Evolutionary conservation across 805 yeast genomes (phyloP).

Genomic region (Candida taoyuanica): DNA sequence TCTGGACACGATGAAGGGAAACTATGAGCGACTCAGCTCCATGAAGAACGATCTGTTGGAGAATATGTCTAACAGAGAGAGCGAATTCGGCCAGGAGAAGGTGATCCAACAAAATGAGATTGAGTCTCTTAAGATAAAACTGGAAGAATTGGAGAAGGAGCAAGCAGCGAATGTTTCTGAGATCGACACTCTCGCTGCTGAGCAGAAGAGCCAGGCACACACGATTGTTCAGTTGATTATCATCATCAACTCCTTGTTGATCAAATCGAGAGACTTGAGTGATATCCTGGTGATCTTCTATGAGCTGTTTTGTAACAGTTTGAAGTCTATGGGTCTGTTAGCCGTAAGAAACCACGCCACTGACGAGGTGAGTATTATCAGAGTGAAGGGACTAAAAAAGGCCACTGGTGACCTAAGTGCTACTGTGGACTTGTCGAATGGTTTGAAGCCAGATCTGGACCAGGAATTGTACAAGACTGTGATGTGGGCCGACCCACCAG

Average conservation of each 20-base stretch:
- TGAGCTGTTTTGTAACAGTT: slow-evolving; percentile 17
- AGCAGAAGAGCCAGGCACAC: slow-evolving; percentile 23
- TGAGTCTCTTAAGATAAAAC: slow-evolving; percentile 36
- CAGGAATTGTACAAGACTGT: slow-evolving; percentile 34
- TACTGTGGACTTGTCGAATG: slow-evolving; percentile 36
- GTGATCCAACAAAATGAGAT: slow-evolving; percentile 45
- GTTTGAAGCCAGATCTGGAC: slow-evolving; percentile 34
- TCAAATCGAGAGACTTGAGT: slow-evolving; percentile 40
- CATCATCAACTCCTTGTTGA: slow-evolving; percentile 26
- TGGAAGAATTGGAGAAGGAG: slow-evolving; percentile 48
- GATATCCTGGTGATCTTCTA: slow-evolving; percentile 30
- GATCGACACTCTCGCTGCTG: slow-evolving; percentile 1
- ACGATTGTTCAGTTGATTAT: slow-evolving; percentile 29
- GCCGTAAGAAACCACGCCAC: slow-evolving; percentile 42
- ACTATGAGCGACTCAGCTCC: slow-evolving; percentile 25
- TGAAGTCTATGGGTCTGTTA: slow-evolving; percentile 58
- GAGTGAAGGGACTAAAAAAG: slow-evolving; percentile 76
- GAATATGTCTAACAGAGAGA: slow-evolving; percentile 62
- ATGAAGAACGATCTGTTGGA: slow-evolving; percentile 63
- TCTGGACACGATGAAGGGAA: slow-evolving; percentile 16
- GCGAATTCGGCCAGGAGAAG: slow-evolving; percentile 52
- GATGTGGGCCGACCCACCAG: slow-evolving; percentile 44
- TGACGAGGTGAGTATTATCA: slow-evolving; percentile 38
- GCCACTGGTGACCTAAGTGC: slow-evolving; percentile 33
- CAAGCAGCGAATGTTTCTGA: slow-evolving; percentile 28